Percentiles rank a stretch among this genome's conserved stretches.
phyloP scores from a whole-genome alignment of 2,329 filamentous ascomycete species.

The Coleophoma eucalyptorum region DNA sequence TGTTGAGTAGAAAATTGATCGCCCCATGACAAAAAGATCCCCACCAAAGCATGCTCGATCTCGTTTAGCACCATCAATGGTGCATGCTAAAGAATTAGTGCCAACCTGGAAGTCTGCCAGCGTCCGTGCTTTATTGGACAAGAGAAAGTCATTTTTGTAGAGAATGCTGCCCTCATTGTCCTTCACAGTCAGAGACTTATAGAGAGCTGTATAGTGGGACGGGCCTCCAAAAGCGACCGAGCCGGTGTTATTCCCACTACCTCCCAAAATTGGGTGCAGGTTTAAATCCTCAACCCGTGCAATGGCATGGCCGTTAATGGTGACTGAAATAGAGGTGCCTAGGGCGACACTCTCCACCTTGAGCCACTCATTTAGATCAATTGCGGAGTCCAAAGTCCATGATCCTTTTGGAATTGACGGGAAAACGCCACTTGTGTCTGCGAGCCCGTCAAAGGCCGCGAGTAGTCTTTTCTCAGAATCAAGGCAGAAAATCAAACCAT shows the following conservation, averaged over 20 bases:
- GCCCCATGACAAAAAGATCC: conserved; percentile 32
- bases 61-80: conserved; percentile 50
- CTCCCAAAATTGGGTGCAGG: conserved; percentile 14
- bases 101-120: conserved; percentile 15
- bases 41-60: conserved; percentile 57
- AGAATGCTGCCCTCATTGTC: conserved; percentile 5
- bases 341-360: conserved; percentile 5
- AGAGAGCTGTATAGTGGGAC: conserved; percentile 7
- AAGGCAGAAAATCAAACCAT: conserved; percentile 16
- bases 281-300: conserved; percentile 6
- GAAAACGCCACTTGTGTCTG: conserved; percentile 13
- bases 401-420: conserved; percentile 8
- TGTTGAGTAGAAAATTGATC: conserved; percentile 16
- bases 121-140: conserved; percentile 9
- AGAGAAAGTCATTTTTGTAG: conserved; percentile 11
- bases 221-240: conserved; percentile 18
- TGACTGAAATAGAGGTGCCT: conserved; percentile 4
- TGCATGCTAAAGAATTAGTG: conserved; percentile 14
- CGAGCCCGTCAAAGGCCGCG: conserved; percentile 14
- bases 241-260: conserved; percentile 15
- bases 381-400: conserved; percentile 7
- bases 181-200: conserved; percentile 8
- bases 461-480: conserved; percentile 10
- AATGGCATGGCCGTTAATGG: conserved; percentile 7
- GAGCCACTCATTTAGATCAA: conserved; percentile 9